Percentiles rank a stretch among this genome's conserved stretches.
These are phyloP conservation scores for Irineochytrium annulatum DNA, from an alignment of 192 early-diverging fungal species.

Conservation along the genomic window DNA sequence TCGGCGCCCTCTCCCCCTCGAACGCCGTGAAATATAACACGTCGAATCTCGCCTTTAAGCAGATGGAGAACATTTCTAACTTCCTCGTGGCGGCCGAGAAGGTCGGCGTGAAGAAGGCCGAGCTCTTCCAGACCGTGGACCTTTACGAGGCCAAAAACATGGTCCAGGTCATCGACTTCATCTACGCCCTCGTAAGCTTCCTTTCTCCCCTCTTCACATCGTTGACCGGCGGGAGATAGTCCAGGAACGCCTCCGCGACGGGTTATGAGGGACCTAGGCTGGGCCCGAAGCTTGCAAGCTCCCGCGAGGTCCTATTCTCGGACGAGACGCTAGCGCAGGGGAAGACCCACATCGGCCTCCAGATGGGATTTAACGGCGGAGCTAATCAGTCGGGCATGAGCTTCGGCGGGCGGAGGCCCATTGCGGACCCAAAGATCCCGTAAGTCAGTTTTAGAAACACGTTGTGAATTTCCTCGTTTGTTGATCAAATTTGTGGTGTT, in stretches of 20 bases:
- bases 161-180: conserved; percentile 61
- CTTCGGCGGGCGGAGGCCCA: conserved; percentile 43
- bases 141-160: conserved; percentile 63
- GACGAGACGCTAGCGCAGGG: conserved; percentile 57
- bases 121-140: conserved; percentile 80
- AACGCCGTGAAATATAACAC: conserved; percentile 51
- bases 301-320: conserved; percentile 55
- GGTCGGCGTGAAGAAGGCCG: conserved; percentile 66
- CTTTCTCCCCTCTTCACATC: too few species aligned
- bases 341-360: conserved; percentile 52
- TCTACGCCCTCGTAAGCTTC: conserved; percentile 72
- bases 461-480: conserved; percentile 1
- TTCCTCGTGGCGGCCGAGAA: conserved; percentile 60
- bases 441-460: not conserved
- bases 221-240: too few species aligned
- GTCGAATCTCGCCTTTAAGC: conserved; percentile 72
- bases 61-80: conserved; percentile 82
- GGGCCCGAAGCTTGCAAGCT: conserved; percentile 72
- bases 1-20: conserved; percentile 49
- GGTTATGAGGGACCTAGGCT: conserved; percentile 47
- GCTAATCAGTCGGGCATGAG: conserved; percentile 35
- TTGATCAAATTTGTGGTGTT: conserved; percentile 2
- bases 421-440: conserved; percentile 22
- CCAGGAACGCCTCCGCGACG: conserved; percentile 58
- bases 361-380: conserved; percentile 42